Evolutionary conservation across 441 rosid genomes (phyloP).

Genomic region (Cnidoscolus chayamansa): DNA sequence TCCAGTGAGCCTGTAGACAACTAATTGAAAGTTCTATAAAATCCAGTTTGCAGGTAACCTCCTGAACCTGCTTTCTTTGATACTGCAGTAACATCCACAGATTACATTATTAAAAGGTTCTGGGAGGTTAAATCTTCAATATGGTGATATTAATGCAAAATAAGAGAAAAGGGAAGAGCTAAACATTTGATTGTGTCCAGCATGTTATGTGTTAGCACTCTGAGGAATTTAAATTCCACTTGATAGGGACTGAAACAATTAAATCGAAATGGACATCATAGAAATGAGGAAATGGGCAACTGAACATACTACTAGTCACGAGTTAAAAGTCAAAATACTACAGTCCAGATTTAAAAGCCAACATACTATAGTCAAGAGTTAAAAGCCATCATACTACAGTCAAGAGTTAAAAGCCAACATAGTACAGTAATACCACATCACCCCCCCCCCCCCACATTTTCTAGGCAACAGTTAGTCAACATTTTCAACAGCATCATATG

Average conservation of each 20-base stretch:
- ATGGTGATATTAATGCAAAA: constrained; percentile 29
- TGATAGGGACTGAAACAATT: neutral
- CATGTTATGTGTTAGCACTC: neutral
- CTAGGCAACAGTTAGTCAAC: neutral
- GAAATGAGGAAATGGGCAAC: neutral
- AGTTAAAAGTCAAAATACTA: neutral
- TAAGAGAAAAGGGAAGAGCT: neutral
- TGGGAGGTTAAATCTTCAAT: constrained; percentile 27
- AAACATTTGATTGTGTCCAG: constrained; percentile 10
- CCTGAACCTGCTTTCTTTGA: constrained; percentile 73
- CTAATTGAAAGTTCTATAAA: constrained; percentile 53
- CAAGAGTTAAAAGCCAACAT: neutral
- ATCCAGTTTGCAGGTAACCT: constrained; percentile 56
- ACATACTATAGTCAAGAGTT: neutral
- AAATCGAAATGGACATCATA: neutral
- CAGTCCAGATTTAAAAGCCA: neutral
- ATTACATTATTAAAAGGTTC: constrained; percentile 42
- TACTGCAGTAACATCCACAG: constrained; percentile 76
- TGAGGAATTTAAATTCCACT: neutral
- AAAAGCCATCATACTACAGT: neutral
- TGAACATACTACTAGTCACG: neutral
- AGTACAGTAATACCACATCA: no score
- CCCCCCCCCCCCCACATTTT: neutral
- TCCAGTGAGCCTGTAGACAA: constrained; percentile 52
- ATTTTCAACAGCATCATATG: neutral